Base-by-base conservation (phyloP, 2,329 filamentous ascomycete genomes). In the Dryadomyces sulphureus region DNA sequence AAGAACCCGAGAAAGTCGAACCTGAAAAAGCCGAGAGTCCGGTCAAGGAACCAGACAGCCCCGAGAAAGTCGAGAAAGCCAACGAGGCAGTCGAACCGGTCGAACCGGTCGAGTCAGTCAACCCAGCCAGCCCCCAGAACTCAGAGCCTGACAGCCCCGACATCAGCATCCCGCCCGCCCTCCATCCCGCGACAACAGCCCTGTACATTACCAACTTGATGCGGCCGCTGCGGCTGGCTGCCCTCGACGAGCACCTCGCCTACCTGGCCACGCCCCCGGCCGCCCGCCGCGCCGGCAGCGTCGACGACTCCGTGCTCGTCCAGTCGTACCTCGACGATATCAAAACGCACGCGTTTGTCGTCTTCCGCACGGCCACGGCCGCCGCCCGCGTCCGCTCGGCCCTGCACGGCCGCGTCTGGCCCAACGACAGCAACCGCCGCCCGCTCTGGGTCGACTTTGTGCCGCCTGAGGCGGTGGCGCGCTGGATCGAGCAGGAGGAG, bases 201-300 rank as follows among this genome's bases (percentile, higher is more conserved):
- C 67, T 96, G 41, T 96, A 95, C 64, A 92, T 96, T 54, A 81
- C 81, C 60, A 82, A 94, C 56, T 77, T 96, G 46, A 89, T 93
- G 77, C 81, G 90, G 41, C 89, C 92, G 9, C 69, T 96, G 20
- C 82, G 86, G 49, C 73, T 78, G 1, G 65, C 69, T 22, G 68
- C 70, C 17, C 73, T 96, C 1, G 77, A 75, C 54, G 69, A 73
- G 1, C 79, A 95, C 57, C 69, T 96, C 5, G 59, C 75, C 38
- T 65, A 73, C 7, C 72, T 95, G 36, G 85, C 86, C 2, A 70
- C 78, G 3, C 69, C 79, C 1, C 45, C 48, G 4, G 34, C 22
- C 22, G 35, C 17, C 5, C 30, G 27, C 67, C 74, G 1, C 5
- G 65, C 65, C 22, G 60, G 65, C 19, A 60, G 69, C 3, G 61